Conservation (phyloP, 768 basidiomycete genomes). For the Arthromyces matolae region DNA sequence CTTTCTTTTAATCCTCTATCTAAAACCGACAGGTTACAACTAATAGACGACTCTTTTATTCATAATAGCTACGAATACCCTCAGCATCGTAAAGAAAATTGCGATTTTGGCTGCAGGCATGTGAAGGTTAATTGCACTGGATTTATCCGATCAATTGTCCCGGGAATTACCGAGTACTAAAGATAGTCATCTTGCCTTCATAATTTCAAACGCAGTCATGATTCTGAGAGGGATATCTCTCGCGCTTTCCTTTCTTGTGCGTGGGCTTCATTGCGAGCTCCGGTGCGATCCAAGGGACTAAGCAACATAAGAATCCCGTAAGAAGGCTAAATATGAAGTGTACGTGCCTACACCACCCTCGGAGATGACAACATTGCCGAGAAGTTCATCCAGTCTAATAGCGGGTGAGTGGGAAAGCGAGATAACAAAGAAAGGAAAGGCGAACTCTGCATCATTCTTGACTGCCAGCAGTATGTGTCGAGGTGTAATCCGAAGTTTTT, state of each 20-base stretch:
- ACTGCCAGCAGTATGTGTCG: constrained; percentile 80
- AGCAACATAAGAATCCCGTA: neutral
- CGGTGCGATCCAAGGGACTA: constrained; percentile 21
- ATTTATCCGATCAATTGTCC: too few species aligned
- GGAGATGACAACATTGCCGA: constrained; percentile 64
- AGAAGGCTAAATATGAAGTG: constrained; percentile 21
- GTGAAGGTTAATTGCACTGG: too few species aligned
- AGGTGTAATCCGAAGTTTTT: constrained; percentile 81
- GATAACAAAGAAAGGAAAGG: neutral
- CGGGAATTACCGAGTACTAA: too few species aligned
- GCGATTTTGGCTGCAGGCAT: too few species aligned
- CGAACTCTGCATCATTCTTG: constrained; percentile 69
- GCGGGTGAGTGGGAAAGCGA: neutral
- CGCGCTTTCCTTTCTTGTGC: constrained; percentile 4
- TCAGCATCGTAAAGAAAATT: too few species aligned
- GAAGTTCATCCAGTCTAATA: constrained; percentile 52
- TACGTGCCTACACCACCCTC: constrained; percentile 74
- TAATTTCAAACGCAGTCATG: too few species aligned
- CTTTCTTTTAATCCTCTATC: too few species aligned
- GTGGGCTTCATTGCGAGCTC: constrained; percentile 15
- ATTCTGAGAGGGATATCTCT: too few species aligned
- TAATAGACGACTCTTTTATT: too few species aligned
- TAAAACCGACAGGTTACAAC: too few species aligned
- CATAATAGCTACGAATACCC: too few species aligned
- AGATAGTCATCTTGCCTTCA: too few species aligned